These are phyloP conservation scores for Raphanus sativus DNA, from an alignment of 345 rosid genomes.

Conservation along the genomic window DNA sequence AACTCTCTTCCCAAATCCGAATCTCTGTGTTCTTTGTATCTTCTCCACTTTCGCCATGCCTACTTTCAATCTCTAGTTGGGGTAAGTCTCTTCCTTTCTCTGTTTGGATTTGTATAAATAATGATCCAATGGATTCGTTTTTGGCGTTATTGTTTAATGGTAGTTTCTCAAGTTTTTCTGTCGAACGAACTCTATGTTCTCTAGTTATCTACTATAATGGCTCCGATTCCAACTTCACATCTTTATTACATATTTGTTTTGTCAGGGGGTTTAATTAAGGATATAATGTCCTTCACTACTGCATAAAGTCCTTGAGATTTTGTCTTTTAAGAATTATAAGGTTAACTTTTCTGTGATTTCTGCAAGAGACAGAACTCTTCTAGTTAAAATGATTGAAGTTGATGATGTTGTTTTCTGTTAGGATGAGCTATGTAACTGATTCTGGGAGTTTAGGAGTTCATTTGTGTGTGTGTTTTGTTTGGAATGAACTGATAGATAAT, in stretches of 20 bases:
- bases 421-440: neutral
- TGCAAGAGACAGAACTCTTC: neutral
- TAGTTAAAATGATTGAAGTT: neutral
- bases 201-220: neutral
- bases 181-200: too few relatives aligned
- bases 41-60: neutral
- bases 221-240: neutral
- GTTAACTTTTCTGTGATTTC: neutral
- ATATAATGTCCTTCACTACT: neutral
- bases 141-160: neutral
- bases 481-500: neutral
- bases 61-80: neutral
- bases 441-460: neutral
- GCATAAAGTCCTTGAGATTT: neutral
- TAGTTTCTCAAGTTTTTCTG: too few relatives aligned
- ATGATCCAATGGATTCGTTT: neutral
- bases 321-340: neutral
- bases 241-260: neutral
- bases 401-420: neutral
- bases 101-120: neutral
- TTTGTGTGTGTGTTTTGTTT: neutral
- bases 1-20: neutral
- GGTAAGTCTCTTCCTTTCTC: neutral
- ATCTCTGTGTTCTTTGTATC: neutral
- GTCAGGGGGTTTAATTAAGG: neutral